Conservation (phyloP, 768 basidiomycete genomes). For the Serendipita vermifera region DNA sequence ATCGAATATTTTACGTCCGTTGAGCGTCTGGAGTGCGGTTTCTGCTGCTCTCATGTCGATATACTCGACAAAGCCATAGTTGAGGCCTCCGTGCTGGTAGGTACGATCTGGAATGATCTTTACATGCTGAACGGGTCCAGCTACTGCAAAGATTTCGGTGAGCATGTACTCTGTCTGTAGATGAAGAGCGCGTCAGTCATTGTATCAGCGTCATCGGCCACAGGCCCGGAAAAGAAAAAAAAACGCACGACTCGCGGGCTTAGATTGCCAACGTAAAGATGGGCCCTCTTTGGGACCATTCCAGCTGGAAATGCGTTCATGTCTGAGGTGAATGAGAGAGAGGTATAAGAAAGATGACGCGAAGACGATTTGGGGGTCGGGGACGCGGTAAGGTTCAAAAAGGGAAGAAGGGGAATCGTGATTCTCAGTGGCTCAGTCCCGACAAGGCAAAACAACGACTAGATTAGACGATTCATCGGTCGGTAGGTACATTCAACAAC, state of each 20-base stretch:
- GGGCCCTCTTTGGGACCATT: slow-evolving; percentile 61
- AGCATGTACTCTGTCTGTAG: slow-evolving; percentile 86
- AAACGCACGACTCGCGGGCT: slow-evolving; percentile 60
- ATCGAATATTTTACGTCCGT: slow-evolving; percentile 98
- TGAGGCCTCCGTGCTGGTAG: slow-evolving; percentile 97
- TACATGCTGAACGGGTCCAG: slow-evolving; percentile 94
- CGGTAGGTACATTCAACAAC: slow-evolving; percentile 66
- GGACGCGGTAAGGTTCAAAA: not conserved
- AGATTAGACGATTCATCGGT: slow-evolving; percentile 26
- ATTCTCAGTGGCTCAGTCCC: too few species aligned
- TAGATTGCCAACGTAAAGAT: slow-evolving; percentile 97
- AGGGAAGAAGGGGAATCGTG: too few species aligned
- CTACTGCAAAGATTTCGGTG: slow-evolving; percentile 92
- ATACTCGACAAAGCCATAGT: slow-evolving; percentile 99
- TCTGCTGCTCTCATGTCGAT: slow-evolving; percentile 97
- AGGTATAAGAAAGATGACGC: not conserved
- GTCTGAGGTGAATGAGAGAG: slow-evolving; percentile 3
- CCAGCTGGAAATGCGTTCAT: not conserved
- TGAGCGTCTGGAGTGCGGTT: slow-evolving; percentile 95
- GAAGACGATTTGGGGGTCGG: not conserved
- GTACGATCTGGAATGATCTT: slow-evolving; percentile 99
- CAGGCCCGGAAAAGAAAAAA: not conserved
- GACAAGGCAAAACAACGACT: not conserved
- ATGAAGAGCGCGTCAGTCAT: not conserved
- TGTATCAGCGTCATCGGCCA: not conserved